Percentiles rank a stretch among this genome's conserved stretches.
phyloP scores from a whole-genome alignment of 73 alveolate genomes.

The Paramecium primaurelia region DNA sequence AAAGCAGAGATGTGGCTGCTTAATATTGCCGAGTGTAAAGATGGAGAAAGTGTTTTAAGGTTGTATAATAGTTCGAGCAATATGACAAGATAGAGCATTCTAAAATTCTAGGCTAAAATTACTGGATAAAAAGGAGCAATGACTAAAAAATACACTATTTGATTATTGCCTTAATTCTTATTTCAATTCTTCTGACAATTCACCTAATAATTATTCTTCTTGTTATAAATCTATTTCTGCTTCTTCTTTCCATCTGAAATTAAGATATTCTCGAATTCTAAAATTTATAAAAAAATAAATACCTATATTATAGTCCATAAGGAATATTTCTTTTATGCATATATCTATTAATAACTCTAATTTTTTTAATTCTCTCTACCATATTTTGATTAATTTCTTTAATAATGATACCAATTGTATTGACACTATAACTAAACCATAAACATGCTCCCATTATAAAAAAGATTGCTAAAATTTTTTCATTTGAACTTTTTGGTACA shows the following conservation, averaged over 20 bases:
- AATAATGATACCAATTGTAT: constrained; percentile 32
- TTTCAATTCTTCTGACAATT: constrained; percentile 49
- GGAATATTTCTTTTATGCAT: constrained; percentile 32
- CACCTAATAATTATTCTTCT: constrained; percentile 32
- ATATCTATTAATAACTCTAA: constrained; percentile 21
- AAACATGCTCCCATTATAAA: constrained; percentile 44
- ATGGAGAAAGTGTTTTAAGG: constrained; percentile 8
- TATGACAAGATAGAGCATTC: constrained; percentile 1
- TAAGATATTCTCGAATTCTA: constrained; percentile 42
- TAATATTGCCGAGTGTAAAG: not conserved
- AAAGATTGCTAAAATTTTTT: not conserved
- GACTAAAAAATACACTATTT: constrained; percentile 19
- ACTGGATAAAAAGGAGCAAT: constrained; percentile 36
- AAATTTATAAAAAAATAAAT: not conserved
- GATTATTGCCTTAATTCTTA: constrained; percentile 35
- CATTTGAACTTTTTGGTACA: constrained; percentile 49
- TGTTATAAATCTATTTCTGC: constrained; percentile 43
- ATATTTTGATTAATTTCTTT: constrained; percentile 33
- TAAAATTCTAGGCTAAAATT: constrained; percentile 39
- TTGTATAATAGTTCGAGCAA: constrained; percentile 8
- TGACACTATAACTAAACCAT: constrained; percentile 44
- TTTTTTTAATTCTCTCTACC: constrained; percentile 30
- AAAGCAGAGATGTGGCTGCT: constrained; percentile 16
- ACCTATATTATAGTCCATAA: not conserved
- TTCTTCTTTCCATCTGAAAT: constrained; percentile 56